Evolutionary conservation across 352 stramenopile genomes (phyloP), one percentile per base, ranked within the genome.

Genomic region (Phytopythium ostracodes): DNA sequence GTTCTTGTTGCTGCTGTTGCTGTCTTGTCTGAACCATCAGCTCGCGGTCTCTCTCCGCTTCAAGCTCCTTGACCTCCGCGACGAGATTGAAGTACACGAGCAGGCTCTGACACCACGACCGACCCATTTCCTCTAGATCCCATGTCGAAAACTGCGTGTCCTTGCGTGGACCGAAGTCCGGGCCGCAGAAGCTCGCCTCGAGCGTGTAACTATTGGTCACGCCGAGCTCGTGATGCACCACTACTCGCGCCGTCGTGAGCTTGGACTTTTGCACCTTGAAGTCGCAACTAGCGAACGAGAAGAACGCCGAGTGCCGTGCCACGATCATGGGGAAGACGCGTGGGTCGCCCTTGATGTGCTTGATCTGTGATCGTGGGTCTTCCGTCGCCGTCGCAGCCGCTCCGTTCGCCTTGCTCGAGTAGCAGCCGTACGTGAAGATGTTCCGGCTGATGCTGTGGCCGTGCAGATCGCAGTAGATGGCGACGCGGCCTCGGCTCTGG

Each of bases 201-300:
- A 97, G 78, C 10, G 89, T 98, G 72, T 92, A 97, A 66, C 74
- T 91, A 70, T 92, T 89, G 52, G 79, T 76, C 18, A 97, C 78
- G 4, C 86, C 82, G 0, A 96, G 69, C 52, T 97, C 91, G 50
- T 93, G 79, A 68, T 91, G 77, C 29, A 97, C 87, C 2, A 97
- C 92, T 1, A 98, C 93, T 43, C 93, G 80, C 12, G 88, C 92
- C 2, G 92, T 97, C 15, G 83, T 88, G 38, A 94, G 66, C 52
- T 97, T 95, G 24, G 86, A 91, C 66, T 96, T 96, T 60, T 94
- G 83, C 0, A 98, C 85, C 24, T 81, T 88, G 59, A 98, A 98
- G 52, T 89, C 88, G 70, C 93, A 98, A 53, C 80, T 89, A 4
- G 75, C 67, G 60, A 97, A 96, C 9, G 79, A 87, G 40, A 95